These are phyloP conservation scores for Plectosphaerella cucumerina DNA, from an alignment of 2,329 filamentous ascomycete genomes.

Conservation along the genomic window DNA sequence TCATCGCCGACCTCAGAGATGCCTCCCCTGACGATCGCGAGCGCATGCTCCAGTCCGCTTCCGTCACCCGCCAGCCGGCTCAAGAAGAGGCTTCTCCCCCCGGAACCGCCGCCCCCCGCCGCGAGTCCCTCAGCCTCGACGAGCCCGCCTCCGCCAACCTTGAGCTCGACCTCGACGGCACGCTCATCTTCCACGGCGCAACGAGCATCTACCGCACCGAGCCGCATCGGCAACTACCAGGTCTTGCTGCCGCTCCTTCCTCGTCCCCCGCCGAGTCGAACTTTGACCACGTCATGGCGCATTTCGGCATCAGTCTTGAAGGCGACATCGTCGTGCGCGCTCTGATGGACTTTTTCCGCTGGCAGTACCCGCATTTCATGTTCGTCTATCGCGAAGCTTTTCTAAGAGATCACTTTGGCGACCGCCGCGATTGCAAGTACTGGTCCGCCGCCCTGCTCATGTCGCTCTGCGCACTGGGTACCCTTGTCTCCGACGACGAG, in stretches of 20 bases:
- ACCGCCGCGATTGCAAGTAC: conserved; percentile 15
- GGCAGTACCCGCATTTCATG: conserved; percentile 26
- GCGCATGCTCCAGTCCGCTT: conserved; percentile 10
- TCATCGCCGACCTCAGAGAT: conserved; percentile 7
- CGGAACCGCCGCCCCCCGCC: background rate
- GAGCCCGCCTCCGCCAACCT: conserved; percentile 1
- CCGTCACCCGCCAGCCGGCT: background rate
- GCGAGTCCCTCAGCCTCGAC: conserved; percentile 2
- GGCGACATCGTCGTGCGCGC: conserved; percentile 13
- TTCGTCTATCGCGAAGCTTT: conserved; percentile 25
- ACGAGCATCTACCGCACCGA: conserved; percentile 20
- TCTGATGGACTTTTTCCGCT: conserved; percentile 20
- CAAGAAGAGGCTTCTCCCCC: background rate
- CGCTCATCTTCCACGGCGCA: conserved; percentile 7
- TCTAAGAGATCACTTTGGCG: conserved; percentile 13
- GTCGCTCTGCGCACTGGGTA: conserved; percentile 18
- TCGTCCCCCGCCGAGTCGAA: conserved; percentile 5
- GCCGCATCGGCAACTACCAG: background rate
- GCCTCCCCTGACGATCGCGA: conserved; percentile 6
- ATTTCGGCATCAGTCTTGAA: conserved; percentile 18
- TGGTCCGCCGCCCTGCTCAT: conserved; percentile 20
- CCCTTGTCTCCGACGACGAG: conserved; percentile 11
- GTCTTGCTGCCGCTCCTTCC: background rate
- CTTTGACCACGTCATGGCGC: conserved; percentile 13
- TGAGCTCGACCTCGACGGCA: conserved; percentile 8